Evolutionary conservation across 2,329 filamentous ascomycete genomes (phyloP).

Genomic region (Parastagonospora nodorum): DNA sequence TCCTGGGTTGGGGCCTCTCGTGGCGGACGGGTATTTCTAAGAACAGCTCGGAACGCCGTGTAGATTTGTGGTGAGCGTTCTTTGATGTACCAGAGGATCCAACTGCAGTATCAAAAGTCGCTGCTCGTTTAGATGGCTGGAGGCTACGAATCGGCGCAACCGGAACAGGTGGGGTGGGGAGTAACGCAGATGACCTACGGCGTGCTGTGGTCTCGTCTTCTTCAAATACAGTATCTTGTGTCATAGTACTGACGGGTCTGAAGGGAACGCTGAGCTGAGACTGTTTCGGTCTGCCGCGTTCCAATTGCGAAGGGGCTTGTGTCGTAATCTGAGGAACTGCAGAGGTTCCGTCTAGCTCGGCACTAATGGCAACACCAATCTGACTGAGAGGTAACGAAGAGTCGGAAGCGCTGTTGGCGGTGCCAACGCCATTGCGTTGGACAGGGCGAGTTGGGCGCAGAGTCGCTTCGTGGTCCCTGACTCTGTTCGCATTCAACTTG

Average conservation of each 20-base stretch:
- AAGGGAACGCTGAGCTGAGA: constrained; percentile 9
- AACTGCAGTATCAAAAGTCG: constrained; percentile 10
- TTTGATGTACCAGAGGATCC: not conserved
- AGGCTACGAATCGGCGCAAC: constrained; percentile 42
- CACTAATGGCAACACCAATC: constrained; percentile 46
- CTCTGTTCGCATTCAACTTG: not conserved
- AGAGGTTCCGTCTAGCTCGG: constrained; percentile 37
- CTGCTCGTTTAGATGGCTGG: constrained; percentile 32
- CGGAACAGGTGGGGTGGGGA: constrained; percentile 39
- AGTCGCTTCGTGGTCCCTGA: not conserved
- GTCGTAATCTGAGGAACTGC: constrained; percentile 8
- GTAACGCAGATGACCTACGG: constrained; percentile 33
- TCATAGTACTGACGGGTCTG: constrained; percentile 39
- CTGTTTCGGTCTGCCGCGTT: constrained; percentile 11
- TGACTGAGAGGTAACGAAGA: constrained; percentile 35
- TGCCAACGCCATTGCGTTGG: constrained; percentile 27
- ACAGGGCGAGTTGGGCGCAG: constrained; percentile 14
- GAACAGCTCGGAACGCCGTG: constrained; percentile 33
- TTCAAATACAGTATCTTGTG: constrained; percentile 46
- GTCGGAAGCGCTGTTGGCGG: constrained; percentile 24
- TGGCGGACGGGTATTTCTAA: constrained; percentile 40
- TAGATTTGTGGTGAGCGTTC: constrained; percentile 6
- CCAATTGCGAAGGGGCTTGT: constrained; percentile 7
- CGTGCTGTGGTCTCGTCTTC: constrained; percentile 35
- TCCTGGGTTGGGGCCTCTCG: constrained; percentile 28